These are phyloP conservation scores for Podaxis sp. DNA, from an alignment of 768 basidiomycete genomes.

Conservation along the genomic window DNA sequence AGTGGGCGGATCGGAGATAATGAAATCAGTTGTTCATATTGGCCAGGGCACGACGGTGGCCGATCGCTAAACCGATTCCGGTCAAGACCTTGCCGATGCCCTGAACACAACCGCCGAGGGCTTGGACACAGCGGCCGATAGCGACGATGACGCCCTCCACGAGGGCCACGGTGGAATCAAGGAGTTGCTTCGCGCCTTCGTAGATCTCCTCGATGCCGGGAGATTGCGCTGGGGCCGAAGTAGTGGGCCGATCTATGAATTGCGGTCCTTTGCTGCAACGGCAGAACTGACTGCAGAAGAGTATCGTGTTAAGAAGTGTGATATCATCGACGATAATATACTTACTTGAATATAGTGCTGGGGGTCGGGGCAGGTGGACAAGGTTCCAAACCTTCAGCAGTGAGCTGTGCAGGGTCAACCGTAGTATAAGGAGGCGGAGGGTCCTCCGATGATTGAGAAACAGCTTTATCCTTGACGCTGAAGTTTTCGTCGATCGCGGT, in stretches of 20 bases:
- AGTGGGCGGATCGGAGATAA: neutral
- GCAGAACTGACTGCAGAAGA: neutral
- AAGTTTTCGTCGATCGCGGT: neutral
- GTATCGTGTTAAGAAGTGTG: neutral
- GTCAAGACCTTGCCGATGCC: neutral
- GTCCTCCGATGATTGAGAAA: neutral
- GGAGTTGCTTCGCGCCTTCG: neutral
- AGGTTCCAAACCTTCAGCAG: neutral
- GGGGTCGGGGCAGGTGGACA: neutral
- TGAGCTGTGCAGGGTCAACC: neutral
- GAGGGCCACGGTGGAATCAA: neutral
- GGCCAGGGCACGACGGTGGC: neutral
- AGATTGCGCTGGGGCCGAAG: neutral
- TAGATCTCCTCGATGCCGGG: neutral
- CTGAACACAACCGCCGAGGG: neutral
- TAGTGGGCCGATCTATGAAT: too few relatives aligned
- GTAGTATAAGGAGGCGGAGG: constrained; percentile 8
- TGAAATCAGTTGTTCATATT: neutral
- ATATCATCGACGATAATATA: neutral
- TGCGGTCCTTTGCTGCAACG: neutral
- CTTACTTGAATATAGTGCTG: neutral
- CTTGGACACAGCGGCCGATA: neutral
- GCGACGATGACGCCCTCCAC: neutral
- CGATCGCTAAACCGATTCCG: neutral
- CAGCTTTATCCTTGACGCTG: neutral